These are phyloP conservation scores for Lichtheimia ornata DNA, from an alignment of 371 early-diverging fungal species.

Conservation along the genomic window DNA sequence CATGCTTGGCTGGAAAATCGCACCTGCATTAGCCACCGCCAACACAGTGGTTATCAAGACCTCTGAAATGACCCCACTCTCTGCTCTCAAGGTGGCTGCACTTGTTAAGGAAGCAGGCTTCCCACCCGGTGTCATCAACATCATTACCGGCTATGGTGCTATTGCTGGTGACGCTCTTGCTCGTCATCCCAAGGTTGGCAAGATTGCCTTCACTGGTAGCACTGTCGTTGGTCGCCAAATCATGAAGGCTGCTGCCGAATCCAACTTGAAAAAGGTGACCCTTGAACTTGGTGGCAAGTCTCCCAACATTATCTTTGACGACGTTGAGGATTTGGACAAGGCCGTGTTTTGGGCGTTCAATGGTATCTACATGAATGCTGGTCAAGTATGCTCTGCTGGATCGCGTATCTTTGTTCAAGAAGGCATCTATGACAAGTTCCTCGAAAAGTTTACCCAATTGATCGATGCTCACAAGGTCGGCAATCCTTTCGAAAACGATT, in stretches of 20 bases:
- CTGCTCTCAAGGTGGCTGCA: constrained; percentile 48
- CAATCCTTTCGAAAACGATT: constrained; percentile 51
- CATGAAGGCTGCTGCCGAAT: constrained; percentile 58
- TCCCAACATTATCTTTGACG: constrained; percentile 90
- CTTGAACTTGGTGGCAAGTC: constrained; percentile 88
- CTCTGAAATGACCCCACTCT: constrained; percentile 71
- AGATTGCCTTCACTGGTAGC: constrained; percentile 72
- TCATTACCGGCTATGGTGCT: constrained; percentile 56
- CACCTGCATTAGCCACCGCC: constrained; percentile 88
- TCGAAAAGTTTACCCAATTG: constrained; percentile 59
- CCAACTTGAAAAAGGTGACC: constrained; percentile 77
- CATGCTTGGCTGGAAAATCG: constrained; percentile 84
- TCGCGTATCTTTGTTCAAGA: constrained; percentile 87
- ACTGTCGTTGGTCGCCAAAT: constrained; percentile 57
- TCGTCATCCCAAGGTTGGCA: constrained; percentile 44
- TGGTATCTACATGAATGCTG: constrained; percentile 80
- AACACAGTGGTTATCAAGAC: constrained; percentile 84
- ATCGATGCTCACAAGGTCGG: constrained; percentile 60
- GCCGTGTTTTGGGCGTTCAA: constrained; percentile 72
- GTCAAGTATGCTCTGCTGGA: constrained; percentile 83
- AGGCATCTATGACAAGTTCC: constrained; percentile 74
- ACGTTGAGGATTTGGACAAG: constrained; percentile 74
- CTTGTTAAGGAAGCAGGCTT: constrained; percentile 54
- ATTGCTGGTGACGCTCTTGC: constrained; percentile 38
- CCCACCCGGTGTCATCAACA: constrained; percentile 74